Conservation (phyloP, 495 filamentous ascomycete genomes). For the Lepidopterella palustris region DNA sequence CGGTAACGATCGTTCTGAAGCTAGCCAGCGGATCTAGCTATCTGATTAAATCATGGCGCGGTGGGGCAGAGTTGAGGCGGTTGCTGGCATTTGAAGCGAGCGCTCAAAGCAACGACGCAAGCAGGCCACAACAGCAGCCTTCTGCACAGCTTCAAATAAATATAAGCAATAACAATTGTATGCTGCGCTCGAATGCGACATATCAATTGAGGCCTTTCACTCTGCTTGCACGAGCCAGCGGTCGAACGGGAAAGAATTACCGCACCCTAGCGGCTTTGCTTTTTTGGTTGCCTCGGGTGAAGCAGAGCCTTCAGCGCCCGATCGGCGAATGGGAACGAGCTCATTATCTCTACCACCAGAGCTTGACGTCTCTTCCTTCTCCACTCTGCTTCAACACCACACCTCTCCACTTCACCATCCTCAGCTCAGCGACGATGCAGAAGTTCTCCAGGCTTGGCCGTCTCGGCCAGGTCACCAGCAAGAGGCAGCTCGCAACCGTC, state of each 20-base stretch:
- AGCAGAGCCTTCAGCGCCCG: slow-evolving; percentile 1
- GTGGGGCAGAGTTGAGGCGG: neutral
- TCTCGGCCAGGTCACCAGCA: slow-evolving; percentile 36
- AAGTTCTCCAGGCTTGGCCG: slow-evolving; percentile 31
- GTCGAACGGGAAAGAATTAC: slow-evolving; percentile 26
- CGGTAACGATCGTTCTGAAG: too few relatives aligned
- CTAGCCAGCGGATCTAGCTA: too few relatives aligned
- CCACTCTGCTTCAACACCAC: slow-evolving; percentile 6
- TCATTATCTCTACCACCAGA: neutral
- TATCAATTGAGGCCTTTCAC: too few relatives aligned
- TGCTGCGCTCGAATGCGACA: too few relatives aligned
- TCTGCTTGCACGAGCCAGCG: slow-evolving; percentile 17
- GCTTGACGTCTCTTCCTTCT: slow-evolving; percentile 16
- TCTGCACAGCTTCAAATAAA: too few relatives aligned
- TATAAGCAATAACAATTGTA: too few relatives aligned
- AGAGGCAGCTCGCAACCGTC: slow-evolving; percentile 49
- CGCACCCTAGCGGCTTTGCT: slow-evolving; percentile 21
- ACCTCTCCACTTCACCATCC: slow-evolving; percentile 8
- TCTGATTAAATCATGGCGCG: too few relatives aligned
- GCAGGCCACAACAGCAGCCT: too few relatives aligned
- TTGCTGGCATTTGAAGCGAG: neutral
- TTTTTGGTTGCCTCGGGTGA: slow-evolving; percentile 5
- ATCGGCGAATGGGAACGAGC: neutral
- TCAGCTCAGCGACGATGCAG: slow-evolving; percentile 24
- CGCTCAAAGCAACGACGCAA: too few relatives aligned